Conservation (phyloP, 768 basidiomycete species). For the Boletellus ananas region DNA sequence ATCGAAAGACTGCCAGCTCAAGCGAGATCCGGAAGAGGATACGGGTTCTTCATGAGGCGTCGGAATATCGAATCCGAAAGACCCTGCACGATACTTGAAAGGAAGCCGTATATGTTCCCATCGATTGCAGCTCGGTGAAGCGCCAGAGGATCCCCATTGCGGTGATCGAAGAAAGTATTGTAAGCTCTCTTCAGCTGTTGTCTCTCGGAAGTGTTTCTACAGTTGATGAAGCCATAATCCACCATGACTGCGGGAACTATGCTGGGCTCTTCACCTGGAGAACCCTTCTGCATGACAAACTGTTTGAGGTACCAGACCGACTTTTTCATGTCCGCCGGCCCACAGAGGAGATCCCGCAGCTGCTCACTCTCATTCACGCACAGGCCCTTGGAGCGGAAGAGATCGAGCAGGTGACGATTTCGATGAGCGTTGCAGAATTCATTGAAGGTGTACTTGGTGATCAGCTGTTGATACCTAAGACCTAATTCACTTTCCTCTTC, state of each 20-base stretch:
- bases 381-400: slow-evolving; percentile 4
- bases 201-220: slow-evolving; percentile 2
- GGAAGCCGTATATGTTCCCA: slow-evolving; percentile 31
- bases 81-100: slow-evolving; percentile 16
- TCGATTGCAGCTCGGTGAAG: slow-evolving; percentile 35
- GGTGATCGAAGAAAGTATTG: slow-evolving; percentile 28
- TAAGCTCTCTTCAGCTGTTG: slow-evolving; percentile 32
- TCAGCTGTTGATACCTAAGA: background rate
- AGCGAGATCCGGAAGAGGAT: slow-evolving; percentile 12
- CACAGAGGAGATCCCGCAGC: slow-evolving; percentile 2
- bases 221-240: slow-evolving; percentile 17
- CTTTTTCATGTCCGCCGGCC: background rate
- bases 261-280: background rate
- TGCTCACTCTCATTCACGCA: background rate
- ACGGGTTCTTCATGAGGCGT: slow-evolving; percentile 32
- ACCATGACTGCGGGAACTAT: background rate
- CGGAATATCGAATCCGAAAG: slow-evolving; percentile 23
- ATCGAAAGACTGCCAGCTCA: background rate
- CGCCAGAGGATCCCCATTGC: slow-evolving; percentile 25
- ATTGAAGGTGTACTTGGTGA: slow-evolving; percentile 8
- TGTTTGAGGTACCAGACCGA: slow-evolving; percentile 15
- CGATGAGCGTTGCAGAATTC: slow-evolving; percentile 8
- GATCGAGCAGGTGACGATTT: background rate
- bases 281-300: background rate
- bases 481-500: slow-evolving; percentile 3